These are phyloP conservation scores for Parastagonospora avenae DNA, from an alignment of 2,329 filamentous ascomycete genomes.

Conservation along the genomic window DNA sequence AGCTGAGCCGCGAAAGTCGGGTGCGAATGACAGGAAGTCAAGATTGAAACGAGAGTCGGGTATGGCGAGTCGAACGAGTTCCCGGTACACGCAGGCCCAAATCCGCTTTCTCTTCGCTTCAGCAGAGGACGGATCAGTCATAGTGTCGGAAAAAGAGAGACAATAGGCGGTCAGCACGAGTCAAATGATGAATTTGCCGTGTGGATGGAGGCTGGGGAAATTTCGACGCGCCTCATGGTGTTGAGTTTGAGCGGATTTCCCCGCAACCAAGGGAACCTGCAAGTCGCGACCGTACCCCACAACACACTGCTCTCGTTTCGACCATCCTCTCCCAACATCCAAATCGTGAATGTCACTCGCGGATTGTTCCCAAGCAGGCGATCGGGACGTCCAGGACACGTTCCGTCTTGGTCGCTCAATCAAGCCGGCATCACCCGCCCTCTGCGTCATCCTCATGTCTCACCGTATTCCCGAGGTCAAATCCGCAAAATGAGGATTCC, in stretches of 20 bases:
- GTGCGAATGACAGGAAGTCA: constrained; percentile 52
- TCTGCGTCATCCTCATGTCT: background rate
- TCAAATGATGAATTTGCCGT: background rate
- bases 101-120: constrained; percentile 23
- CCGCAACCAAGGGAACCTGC: background rate
- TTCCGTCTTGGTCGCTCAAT: background rate
- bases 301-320: background rate
- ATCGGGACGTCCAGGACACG: background rate
- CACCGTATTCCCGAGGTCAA: background rate
- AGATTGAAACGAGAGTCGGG: constrained; percentile 53
- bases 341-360: background rate
- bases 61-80: constrained; percentile 46
- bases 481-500: background rate
- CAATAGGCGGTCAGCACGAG: background rate
- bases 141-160: constrained; percentile 4
- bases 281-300: background rate
- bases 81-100: constrained; percentile 40
- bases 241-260: background rate
- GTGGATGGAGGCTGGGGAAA: too few species aligned
- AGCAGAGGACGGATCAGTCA: constrained; percentile 19
- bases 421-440: constrained; percentile 2
- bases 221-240: background rate
- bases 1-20: constrained; percentile 50
- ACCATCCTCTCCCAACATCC: too few species aligned
- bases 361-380: too few species aligned